phyloP scores from a whole-genome alignment of 2,329 filamentous ascomycete genomes.

The Ilyonectria mors-panacis region DNA sequence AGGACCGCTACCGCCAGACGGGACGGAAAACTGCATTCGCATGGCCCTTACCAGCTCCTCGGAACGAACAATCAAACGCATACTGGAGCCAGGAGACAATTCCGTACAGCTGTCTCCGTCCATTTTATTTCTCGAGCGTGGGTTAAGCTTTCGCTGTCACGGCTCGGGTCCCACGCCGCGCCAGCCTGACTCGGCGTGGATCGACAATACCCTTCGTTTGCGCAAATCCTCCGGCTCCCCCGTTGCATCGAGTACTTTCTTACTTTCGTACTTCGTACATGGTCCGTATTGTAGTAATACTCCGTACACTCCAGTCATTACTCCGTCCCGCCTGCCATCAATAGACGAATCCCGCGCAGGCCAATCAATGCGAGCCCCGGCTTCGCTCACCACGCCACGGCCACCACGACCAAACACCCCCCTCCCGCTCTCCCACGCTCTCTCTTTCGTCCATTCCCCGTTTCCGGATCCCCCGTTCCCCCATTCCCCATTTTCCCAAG shows the following conservation, averaged over 20 bases:
- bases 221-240: slow-evolving; percentile 33
- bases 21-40: not conserved
- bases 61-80: too few relatives aligned
- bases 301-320: not conserved
- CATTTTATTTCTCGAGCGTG: slow-evolving; percentile 11
- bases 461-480: not conserved
- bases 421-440: not conserved
- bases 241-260: slow-evolving; percentile 25
- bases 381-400: not conserved
- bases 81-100: not conserved
- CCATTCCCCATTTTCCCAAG: slow-evolving; percentile 11
- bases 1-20: too few relatives aligned
- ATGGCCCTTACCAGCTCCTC: not conserved
- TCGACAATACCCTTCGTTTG: slow-evolving; percentile 23
- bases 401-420: not conserved
- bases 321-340: not conserved
- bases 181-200: slow-evolving; percentile 36
- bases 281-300: not conserved
- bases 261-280: slow-evolving; percentile 8
- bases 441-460: not conserved
- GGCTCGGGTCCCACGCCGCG: slow-evolving; percentile 32
- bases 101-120: too few relatives aligned
- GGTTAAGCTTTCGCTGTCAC: slow-evolving; percentile 37
- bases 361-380: not conserved
- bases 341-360: not conserved